Evolutionary conservation across 768 basidiomycete genomes (phyloP).

Genomic region (Boletus rufocinnamomeus): DNA sequence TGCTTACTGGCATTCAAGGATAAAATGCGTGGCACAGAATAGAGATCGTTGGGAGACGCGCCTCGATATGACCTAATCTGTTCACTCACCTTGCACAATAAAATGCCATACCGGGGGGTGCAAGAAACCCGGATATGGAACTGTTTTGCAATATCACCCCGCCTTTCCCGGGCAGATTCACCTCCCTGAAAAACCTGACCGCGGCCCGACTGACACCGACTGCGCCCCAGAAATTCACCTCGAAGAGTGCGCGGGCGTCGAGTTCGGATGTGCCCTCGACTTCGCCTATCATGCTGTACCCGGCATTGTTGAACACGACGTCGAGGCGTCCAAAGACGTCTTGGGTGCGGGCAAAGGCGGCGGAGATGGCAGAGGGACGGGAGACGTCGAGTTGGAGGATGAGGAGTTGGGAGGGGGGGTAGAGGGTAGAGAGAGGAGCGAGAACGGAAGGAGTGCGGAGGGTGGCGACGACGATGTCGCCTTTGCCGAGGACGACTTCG

Average conservation of each 20-base stretch:
- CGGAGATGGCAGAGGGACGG: slow-evolving; percentile 29
- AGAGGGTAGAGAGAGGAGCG: slow-evolving; percentile 24
- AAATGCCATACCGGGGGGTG: slow-evolving; percentile 8
- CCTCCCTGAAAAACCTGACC: slow-evolving; percentile 36
- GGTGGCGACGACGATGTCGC: slow-evolving; percentile 44
- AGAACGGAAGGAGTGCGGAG: slow-evolving; percentile 40
- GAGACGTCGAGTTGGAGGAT: slow-evolving; percentile 44
- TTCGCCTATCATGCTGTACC: slow-evolving; percentile 30
- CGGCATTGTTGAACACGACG: slow-evolving; percentile 48
- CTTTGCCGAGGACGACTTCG: slow-evolving; percentile 35
- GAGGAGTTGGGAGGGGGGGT: slow-evolving; percentile 34
- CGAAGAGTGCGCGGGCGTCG: slow-evolving; percentile 36
- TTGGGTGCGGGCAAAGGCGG: slow-evolving; percentile 36
- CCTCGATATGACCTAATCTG: neutral
- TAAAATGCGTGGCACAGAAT: neutral
- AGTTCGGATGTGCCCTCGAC: slow-evolving; percentile 36
- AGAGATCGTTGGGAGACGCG: neutral
- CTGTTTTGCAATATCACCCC: slow-evolving; percentile 19
- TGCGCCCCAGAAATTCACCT: slow-evolving; percentile 30
- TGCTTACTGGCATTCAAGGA: slow-evolving; percentile 9
- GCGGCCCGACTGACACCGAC: slow-evolving; percentile 27
- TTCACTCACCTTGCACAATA: slow-evolving; percentile 15
- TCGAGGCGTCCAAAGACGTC: slow-evolving; percentile 42
- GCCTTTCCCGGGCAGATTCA: slow-evolving; percentile 25
- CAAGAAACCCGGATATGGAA: slow-evolving; percentile 7